A percentile compares a stretch with the other conserved stretches of the same genome.
These are phyloP conservation scores for Colletotrichum cordylinicola DNA, from an alignment of 2,329 filamentous ascomycete genomes.

Conservation along the genomic window DNA sequence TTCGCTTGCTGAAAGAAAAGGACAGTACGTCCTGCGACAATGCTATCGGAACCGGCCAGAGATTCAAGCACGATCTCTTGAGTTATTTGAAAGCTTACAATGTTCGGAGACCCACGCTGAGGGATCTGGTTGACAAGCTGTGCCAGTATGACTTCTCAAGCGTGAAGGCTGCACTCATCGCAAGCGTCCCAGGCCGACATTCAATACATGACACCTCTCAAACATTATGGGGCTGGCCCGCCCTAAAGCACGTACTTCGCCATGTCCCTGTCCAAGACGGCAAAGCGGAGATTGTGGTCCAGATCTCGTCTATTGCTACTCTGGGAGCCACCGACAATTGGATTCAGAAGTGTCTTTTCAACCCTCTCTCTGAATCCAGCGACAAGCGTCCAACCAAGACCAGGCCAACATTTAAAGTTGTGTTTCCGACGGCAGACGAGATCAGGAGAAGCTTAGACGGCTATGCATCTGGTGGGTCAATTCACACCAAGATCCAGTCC, in stretches of 20 bases:
- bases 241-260: conserved; percentile 64
- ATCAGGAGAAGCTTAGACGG: conserved; percentile 79
- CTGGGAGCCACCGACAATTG: conserved; percentile 74
- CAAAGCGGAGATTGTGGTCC: conserved; percentile 58
- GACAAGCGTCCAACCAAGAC: conserved; percentile 16
- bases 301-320: conserved; percentile 85
- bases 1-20: conserved; percentile 53
- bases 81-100: conserved; percentile 77
- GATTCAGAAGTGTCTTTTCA: conserved; percentile 71
- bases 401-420: conserved; percentile 67
- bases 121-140: conserved; percentile 62
- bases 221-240: conserved; percentile 80
- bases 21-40: not conserved
- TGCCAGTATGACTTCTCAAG: conserved; percentile 70
- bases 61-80: conserved; percentile 79
- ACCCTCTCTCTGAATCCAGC: conserved; percentile 44
- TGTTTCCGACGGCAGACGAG: conserved; percentile 83
- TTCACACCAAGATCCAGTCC: conserved; percentile 81
- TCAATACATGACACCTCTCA: conserved; percentile 48
- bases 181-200: conserved; percentile 77
- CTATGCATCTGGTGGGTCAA: conserved; percentile 78
- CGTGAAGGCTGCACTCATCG: conserved; percentile 75
- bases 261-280: conserved; percentile 52
- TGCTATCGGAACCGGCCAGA: conserved; percentile 49
- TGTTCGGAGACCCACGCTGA: conserved; percentile 56